These are phyloP conservation scores for Podaxis pistillaris DNA, from an alignment of 768 basidiomycete species.

Conservation along the genomic window DNA sequence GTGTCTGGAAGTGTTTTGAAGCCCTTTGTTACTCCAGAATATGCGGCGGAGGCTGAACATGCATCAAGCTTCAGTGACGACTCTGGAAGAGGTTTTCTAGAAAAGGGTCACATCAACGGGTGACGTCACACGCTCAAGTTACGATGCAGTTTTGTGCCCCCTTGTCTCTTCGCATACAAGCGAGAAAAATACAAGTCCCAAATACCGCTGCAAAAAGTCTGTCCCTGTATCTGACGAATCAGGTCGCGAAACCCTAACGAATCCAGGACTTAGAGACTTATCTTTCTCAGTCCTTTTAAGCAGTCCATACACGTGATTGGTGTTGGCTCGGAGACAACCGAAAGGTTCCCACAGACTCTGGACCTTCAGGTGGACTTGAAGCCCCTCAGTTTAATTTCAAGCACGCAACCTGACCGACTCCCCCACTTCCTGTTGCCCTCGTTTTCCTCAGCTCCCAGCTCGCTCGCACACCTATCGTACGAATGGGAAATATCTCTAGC, in stretches of 20 bases:
- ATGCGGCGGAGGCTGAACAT: conserved; percentile 9
- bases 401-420: conserved; percentile 13
- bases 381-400: conserved; percentile 17
- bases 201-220: too few relatives aligned
- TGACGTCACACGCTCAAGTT: not conserved
- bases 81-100: not conserved
- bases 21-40: conserved; percentile 5
- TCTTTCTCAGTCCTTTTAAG: not conserved
- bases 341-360: conserved; percentile 15
- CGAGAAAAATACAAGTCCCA: too few relatives aligned
- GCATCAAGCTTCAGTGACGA: not conserved
- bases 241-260: too few relatives aligned
- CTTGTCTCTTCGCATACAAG: too few relatives aligned
- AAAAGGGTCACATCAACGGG: not conserved
- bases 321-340: conserved; percentile 10
- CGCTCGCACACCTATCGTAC: conserved; percentile 8
- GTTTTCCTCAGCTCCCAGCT: conserved; percentile 6
- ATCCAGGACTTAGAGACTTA: too few relatives aligned
- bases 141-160: too few relatives aligned
- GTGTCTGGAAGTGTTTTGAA: not conserved
- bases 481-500: conserved; percentile 75
- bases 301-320: conserved; percentile 11
- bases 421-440: conserved; percentile 9
- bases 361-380: conserved; percentile 11
- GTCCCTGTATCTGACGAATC: too few relatives aligned